Base-by-base conservation (phyloP, 805 yeast genomes). In the Kurtzmaniella fragi region DNA sequence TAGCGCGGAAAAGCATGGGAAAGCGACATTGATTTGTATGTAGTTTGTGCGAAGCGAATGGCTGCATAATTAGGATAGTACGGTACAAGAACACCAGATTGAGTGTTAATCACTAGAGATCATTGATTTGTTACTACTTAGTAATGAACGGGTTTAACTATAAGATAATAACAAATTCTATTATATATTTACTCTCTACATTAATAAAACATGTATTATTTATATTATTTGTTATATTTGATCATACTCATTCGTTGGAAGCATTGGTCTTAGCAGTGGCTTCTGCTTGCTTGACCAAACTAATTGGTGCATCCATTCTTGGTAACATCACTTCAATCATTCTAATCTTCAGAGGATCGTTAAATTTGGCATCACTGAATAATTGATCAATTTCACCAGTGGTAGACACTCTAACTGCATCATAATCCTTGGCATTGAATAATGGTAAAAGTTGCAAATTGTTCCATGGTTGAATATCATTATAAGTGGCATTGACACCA, bases 381-480 rank as follows among this genome's bases (percentile, higher is more conserved):
- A 80, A 59, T 32, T 63, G 62, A 48, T 78, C 71, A 53, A 80
- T 70, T 51, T 80, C 86, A 51, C 80, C 82, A 42, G 73, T 62
- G 38, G 77, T 76, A 17, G 75, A 53, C 31, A 82, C 72, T 57
- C 75, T 70, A 42, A 67, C 50, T 44, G 78, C 67, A 55, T 81
- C 82, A 61, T 73, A 78, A 38, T 67, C 62, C 32, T 60, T 60
- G 41, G 83, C 84, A 45, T 78, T 79, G 68, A 85, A 84, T 31
- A 75, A 56, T 42, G 75, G 76, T 52, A 80, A 65, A 41, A 81
- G 50, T 41, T 67, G 69, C 59, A 69, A 66, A 65, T 82, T 82
- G 55, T 79, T 73, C 88, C 88, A 82, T 40, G 73, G 64, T 64
- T 81, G 87, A 53, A 82, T 76, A 49, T 73, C 77, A 60, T 82